Conservation (phyloP, 805 yeast genomes). For the Metschnikowia shivogae region DNA sequence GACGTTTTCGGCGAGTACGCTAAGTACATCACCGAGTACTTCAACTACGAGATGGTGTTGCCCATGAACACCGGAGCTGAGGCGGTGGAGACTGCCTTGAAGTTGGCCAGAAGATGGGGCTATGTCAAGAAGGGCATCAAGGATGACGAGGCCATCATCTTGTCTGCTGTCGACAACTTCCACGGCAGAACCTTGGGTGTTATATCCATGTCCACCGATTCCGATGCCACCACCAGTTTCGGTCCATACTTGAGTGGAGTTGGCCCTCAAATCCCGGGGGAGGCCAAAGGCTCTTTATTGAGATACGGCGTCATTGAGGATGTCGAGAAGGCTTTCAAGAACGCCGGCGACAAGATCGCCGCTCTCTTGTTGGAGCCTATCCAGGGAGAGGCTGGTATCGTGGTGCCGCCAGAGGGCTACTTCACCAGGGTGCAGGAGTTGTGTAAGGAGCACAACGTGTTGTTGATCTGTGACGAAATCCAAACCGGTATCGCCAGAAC, state of each 20-base stretch:
- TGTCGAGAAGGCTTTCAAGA: conserved; percentile 72
- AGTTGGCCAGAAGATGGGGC: conserved; percentile 97
- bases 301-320: conserved; percentile 87
- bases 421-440: conserved; percentile 65
- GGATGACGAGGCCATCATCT: conserved; percentile 76
- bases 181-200: conserved; percentile 96
- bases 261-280: conserved; percentile 81
- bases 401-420: conserved; percentile 85
- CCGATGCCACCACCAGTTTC: conserved; percentile 81
- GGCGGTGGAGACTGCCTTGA: conserved; percentile 94
- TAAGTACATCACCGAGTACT: conserved; percentile 81
- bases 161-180: conserved; percentile 87
- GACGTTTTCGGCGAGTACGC: conserved; percentile 86
- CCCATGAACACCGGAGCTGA: conserved; percentile 99
- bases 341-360: conserved; percentile 85
- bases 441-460: conserved; percentile 78
- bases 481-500: conserved; percentile 98
- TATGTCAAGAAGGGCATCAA: conserved; percentile 82
- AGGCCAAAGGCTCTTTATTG: conserved; percentile 51
- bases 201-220: conserved; percentile 94
- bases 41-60: conserved; percentile 85
- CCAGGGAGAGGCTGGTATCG: conserved; percentile 98
- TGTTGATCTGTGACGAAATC: conserved; percentile 93
- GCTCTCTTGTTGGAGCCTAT: conserved; percentile 92
- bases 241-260: conserved; percentile 87